Evolutionary conservation across 2,329 filamentous ascomycete species (phyloP).

Genomic region (Penicillium sumatraense): DNA sequence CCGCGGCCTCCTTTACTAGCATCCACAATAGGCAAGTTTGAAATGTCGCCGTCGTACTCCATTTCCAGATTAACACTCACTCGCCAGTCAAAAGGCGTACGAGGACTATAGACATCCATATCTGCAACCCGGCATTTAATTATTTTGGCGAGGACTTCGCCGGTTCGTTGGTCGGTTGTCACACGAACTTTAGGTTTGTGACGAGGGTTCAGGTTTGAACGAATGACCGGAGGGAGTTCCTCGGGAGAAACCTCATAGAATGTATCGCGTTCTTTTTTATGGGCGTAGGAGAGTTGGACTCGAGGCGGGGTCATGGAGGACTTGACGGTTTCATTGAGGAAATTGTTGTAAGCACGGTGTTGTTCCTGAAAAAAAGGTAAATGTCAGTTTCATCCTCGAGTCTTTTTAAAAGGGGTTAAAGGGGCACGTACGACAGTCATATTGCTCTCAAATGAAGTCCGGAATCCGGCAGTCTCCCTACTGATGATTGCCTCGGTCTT

Average conservation of each 20-base stretch:
- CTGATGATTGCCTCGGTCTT: conserved; percentile 72
- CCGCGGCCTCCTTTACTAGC: conserved; percentile 42
- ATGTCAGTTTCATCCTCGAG: conserved; percentile 23
- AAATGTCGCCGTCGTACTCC: conserved; percentile 73
- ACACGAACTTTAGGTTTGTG: conserved; percentile 71
- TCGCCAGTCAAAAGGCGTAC: conserved; percentile 81
- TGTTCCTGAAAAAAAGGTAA: conserved; percentile 64
- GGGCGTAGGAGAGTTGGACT: conserved; percentile 70
- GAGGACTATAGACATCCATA: conserved; percentile 82
- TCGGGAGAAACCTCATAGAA: conserved; percentile 76
- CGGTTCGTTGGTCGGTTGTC: conserved; percentile 74
- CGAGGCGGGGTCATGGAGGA: conserved; percentile 49
- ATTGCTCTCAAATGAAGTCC: conserved; percentile 77
- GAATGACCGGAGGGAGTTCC: conserved; percentile 67
- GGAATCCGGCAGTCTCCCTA: conserved; percentile 55
- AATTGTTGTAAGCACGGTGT: conserved; percentile 82
- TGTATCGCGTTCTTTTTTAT: conserved; percentile 79
- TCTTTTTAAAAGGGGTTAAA: background rate
- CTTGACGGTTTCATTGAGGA: conserved; percentile 72
- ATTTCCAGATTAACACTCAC: conserved; percentile 96
- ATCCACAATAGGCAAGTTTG: conserved; percentile 55
- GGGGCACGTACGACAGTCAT: conserved; percentile 77
- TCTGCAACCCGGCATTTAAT: conserved; percentile 89
- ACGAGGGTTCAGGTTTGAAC: conserved; percentile 62
- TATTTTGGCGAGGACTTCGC: conserved; percentile 76